Evolutionary conservation across 345 rosid species (phyloP), one percentile per base, ranked within the genome.

Genomic region (Garcia nutans): DNA sequence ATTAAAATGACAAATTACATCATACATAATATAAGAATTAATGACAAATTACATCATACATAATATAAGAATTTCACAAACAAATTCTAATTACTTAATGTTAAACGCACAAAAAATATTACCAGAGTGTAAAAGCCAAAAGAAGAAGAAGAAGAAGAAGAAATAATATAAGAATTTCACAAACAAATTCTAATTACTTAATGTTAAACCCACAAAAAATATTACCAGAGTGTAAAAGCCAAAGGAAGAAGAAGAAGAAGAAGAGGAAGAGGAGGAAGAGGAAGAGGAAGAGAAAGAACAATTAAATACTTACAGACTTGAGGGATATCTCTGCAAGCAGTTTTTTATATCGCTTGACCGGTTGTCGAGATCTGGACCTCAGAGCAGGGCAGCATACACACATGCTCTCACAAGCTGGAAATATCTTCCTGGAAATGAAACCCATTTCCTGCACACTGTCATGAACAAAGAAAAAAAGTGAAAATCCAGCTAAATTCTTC

Each of bases 311-410:
- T 84, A 93, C 99, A 59, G 92, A 86, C 81, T 89, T 96, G 28
- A 97, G 97, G 83, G 93, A 96, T 87, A 96, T 92, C 79, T 96
- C 98, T 1, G 91, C 84, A 47, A 96, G 96, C 80, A 96, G 76
- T 61, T 93, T 96, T 85, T 92, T 96, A 84, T 96, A 96, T 52
- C 98, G 93, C 85, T 96, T 96, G 26, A 96, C 99, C 2, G 99
- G 98, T 82, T 96, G 98, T 33, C 97, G 88, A 80, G 99, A 96
- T 88, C 98, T 90, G 22, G 99, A 89, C 87, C 98, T 89, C 87
- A 93, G 83, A 77, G 99, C 97, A 77, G 99, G 99, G 84, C 98
- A 96, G 77, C 99, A 93, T 6, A 93, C 87, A 75, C 98, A 96
- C 93, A 96, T 90, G 86, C 89, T 92, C 88, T 83, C 99, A 65